Evolutionary conservation across 2,329 filamentous ascomycete genomes (phyloP), one percentile per base, ranked within the genome.

Genomic region (Chaetoscypha palmicola): DNA sequence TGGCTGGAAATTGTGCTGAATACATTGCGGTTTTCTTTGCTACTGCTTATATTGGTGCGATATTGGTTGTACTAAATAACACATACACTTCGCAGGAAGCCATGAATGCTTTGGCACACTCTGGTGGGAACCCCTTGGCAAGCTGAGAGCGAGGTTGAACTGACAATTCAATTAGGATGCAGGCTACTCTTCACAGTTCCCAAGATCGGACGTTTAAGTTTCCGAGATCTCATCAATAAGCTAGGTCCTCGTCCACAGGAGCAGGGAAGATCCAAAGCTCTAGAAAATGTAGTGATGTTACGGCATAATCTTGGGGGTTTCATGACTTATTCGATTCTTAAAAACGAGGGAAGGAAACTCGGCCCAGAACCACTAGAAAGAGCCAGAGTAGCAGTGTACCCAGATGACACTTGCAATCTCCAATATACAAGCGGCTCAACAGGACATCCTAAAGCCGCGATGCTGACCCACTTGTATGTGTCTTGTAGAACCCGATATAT

Each of bases 51-150:
- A 72, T 84, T 14, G 81, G 81, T 8, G 79, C 75, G 36, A 79
- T 83, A 35, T 68, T 89, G 41, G 84, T 89, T 21, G 86, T 89
- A 34, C 68, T 90, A 52, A 90, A 90, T 66, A 90, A 88, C 65
- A 90, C 84, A 0, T 90, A 90, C 60, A 90, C 85, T 1, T 72
- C 80, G 2, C 76, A 74, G 1, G 85, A 90, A 64, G 79, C 83
- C 37, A 73, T 79, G 60, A 83, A 84, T 62, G 85, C 81, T 8
- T 63, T 90, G 21, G 73, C 74, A 43, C 86, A 88, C 58, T 79
- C 82, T 12, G 78, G 80, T 83, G 64, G 51, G 69, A n/a, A n/a
- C n/a, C n/a, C n/a, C n/a, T n/a, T n/a, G n/a, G n/a, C n/a, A n/a
- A n/a, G n/a, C n/a, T n/a, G n/a, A n/a, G n/a, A n/a, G n/a, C n/a